A percentile compares a stretch with the other conserved stretches of the same genome.
Conservation (phyloP, 1,139 yeast species). For the Suhomyces maxii region DNA sequence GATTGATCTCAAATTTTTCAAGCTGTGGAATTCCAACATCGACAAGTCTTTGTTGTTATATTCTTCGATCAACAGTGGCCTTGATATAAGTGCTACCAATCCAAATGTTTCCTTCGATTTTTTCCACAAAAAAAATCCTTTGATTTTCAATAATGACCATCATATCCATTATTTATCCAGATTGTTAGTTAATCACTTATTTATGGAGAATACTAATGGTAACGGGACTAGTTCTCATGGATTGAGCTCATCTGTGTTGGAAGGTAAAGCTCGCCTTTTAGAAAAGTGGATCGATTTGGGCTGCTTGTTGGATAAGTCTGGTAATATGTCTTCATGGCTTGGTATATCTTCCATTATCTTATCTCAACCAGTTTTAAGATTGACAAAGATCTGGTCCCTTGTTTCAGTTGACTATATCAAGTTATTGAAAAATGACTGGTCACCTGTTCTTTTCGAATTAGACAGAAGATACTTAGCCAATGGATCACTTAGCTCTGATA, state of each 20-base stretch:
- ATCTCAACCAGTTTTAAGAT: slow-evolving; percentile 77
- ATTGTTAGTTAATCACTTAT: slow-evolving; percentile 68
- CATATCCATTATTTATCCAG: slow-evolving; percentile 80
- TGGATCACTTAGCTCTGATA: slow-evolving; percentile 21
- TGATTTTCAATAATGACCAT: slow-evolving; percentile 63
- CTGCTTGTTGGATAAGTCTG: slow-evolving; percentile 69
- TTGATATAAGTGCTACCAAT: slow-evolving; percentile 8
- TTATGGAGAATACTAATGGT: slow-evolving; percentile 40
- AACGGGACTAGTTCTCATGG: slow-evolving; percentile 2
- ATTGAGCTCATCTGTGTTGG: slow-evolving; percentile 24
- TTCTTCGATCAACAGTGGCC: slow-evolving; percentile 26
- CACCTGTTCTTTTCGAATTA: slow-evolving; percentile 87
- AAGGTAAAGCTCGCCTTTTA: slow-evolving; percentile 63
- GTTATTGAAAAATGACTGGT: slow-evolving; percentile 81
- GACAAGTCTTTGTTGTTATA: slow-evolving; percentile 44
- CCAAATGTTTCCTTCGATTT: slow-evolving; percentile 23
- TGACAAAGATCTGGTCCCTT: slow-evolving; percentile 72
- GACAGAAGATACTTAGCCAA: slow-evolving; percentile 68
- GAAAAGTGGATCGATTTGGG: slow-evolving; percentile 90
- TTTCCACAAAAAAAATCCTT: slow-evolving; percentile 46
- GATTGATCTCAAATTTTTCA: slow-evolving; percentile 57
- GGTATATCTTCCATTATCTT: slow-evolving; percentile 85
- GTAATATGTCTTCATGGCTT: slow-evolving; percentile 95
- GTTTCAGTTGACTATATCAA: slow-evolving; percentile 64
- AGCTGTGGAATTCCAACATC: slow-evolving; percentile 72